Base-by-base conservation (phyloP, 164 flowering plant species). In the Tetracentron sinense region DNA sequence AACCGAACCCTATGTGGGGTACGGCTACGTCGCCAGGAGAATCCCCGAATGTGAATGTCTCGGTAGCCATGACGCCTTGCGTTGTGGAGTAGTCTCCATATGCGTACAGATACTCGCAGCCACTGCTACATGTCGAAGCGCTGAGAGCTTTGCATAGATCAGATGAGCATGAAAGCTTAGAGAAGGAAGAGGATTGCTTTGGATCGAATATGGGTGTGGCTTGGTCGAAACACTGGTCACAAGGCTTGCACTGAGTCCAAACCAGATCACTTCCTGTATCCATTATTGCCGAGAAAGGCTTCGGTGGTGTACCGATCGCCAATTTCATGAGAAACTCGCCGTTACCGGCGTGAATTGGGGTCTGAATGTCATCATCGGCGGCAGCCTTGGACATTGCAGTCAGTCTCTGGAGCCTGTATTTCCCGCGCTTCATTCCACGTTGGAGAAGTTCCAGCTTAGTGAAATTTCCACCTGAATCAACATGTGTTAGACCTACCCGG, bases 181-280 rank as follows among this genome's bases (percentile, higher is more conserved):
- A 72, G 73, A 75, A 93, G 5, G 95, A 67, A 0, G 86, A 74
- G 0, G 98, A 93, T 14, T 81, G 66, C 5, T 63, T 68, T 6
- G 97, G 96, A 50, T 87, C 88, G 61, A 88, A 90, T 11, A 88
- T 74, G 0, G 89, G 92, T 2, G 85, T 80, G 3, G 86, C 59
- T 31, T 85, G 90, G 21, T 79, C 60, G 35, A 58, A 87, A 63
- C 98, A 90, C 1, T 81, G 38, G 0, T 54, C 42, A 52, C 95
- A 89, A 20, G 98, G 96, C 74, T 78, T 69, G 77, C 96, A 93
- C 28, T 93, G 94, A 0, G 97, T 89, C 98, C 97, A 93, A 8
- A 89, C 79, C 51, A 93, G 62, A 60, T 93, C 98, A 61, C 98
- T 93, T 0, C 98, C 98, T 0, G 96, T 88, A 71, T 93, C 98